Base-by-base conservation (phyloP, 1,284 basidiomycete species). In the Cutaneotrichosporon sp. region DNA sequence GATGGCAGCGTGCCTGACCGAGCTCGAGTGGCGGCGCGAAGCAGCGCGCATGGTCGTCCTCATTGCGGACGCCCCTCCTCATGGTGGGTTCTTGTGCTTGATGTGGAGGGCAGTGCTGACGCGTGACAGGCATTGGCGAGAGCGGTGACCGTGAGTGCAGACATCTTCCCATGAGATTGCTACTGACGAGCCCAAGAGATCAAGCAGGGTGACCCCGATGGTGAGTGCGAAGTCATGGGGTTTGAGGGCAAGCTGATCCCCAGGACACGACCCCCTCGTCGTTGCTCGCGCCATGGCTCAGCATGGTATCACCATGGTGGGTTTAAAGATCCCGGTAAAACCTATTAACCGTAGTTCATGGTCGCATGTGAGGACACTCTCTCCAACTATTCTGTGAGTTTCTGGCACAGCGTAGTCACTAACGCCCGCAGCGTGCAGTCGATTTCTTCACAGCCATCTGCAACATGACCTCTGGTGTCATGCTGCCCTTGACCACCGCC, bases 321-420 rank as follows among this genome's bases (percentile, higher is more conserved):
- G 88, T 81, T 7, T 32, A 30, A 8, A 10, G 30, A 2, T 34
- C 3, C 1, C 2, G 5, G 5, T 13, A 18, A 7, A 2, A 22
- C 61, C 18, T 8, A 8, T 72, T 76, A 55, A 75, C 60, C 30
- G 70, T 69, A 95, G 92, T 96, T 97, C 82, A 94, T 97, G 78
- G 95, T 99, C 21, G 96, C 97, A 34, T 99, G 96, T 81, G 96
- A 99, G 80, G 96, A 97, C 60, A 96, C 95, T 2, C 84, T 98
- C 63, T 96, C 92, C 66, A 92, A 92, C 58, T 96, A 96, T 77
- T 89, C 88, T 62, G 91, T 92, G 73, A 77, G 89, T 61, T n/a
- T 8, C 59, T n/a, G 30, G 34, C 7, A n/a, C 13, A 16, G 30
- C 30, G 2, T 13, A n/a, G 16, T n/a, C 7, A 16, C 55, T 65